phyloP scores from a whole-genome alignment of 441 rosid species.

The Biscutella laevigata region DNA sequence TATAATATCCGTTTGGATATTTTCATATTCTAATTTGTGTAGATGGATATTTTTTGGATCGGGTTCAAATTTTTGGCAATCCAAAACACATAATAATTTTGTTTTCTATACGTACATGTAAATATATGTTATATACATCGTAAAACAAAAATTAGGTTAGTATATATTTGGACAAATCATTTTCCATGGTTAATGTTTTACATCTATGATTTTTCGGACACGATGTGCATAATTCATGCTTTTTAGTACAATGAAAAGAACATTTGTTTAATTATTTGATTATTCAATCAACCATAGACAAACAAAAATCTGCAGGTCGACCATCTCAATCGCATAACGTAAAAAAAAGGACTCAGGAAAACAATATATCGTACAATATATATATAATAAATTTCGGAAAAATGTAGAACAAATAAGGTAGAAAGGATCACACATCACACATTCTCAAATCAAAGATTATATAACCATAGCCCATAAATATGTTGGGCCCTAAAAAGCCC shows the following conservation, averaged over 20 bases:
- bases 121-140: no score
- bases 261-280: neutral
- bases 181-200: neutral
- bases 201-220: neutral
- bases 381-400: neutral
- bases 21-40: no score
- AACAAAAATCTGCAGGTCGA: neutral
- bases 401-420: neutral
- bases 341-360: neutral
- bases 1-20: no score
- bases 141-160: no score
- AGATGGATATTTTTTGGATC: no score
- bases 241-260: neutral
- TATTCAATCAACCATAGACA: neutral
- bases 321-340: slow-evolving; percentile 23
- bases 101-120: no score
- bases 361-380: slow-evolving; percentile 14
- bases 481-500: no score
- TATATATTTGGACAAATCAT: neutral
- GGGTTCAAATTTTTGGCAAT: no score
- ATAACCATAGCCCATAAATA: no score
- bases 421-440: slow-evolving; percentile 13
- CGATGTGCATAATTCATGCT: neutral
- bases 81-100: no score
- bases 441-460: no score